Evolutionary conservation across 495 filamentous ascomycete species (phyloP), one percentile per base, ranked within the genome.

Genomic region (Neurospora sp.): DNA sequence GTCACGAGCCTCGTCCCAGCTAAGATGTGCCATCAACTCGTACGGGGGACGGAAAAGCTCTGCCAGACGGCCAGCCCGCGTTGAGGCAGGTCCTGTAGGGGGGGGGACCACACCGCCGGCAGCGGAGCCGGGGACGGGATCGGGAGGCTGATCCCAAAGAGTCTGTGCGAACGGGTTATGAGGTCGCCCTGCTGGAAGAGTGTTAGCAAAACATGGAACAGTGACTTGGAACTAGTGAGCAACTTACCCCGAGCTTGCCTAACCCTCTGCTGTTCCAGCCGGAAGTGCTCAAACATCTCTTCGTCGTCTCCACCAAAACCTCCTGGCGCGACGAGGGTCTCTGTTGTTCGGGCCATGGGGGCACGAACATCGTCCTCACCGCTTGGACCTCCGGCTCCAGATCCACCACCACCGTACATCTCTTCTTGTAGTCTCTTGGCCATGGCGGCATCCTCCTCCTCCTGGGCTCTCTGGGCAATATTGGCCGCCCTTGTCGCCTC

Each of bases 391-490:
- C 77, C 85, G 2, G 44, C 84, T 8, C 77, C 85, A 2, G 61
- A 83, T 9, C 78, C 77, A 73, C 75, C 84, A 83, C 74, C 87
- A 82, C 86, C 82, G 78, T 98, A 98, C 77, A 97, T 85, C 81
- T 99, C 94, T 77, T 98, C 93, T 77, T 98, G 96, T 61, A 99
- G 79, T 53, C 93, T 88, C 75, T 93, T 88, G 8, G 96, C 96
- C 88, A 98, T 93, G 12, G 93, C 96, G 59, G 94, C 96, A 82
- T 99, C 96, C 76, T 96, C 93, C 74, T 98, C 96, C 68, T 89
- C 83, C 70, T 83, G 83, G 12, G 82, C 85, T 59, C 71, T 79
- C 71, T 81, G 78, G 12, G 80, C 83, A 20, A 85, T 80, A 8
- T 78, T 78, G 44, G 80, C 83, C 10, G 81, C 81, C 3, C 74